A percentile compares a stretch with the other conserved stretches of the same genome.
Evolutionary conservation across 2,329 filamentous ascomycete species (phyloP).

Genomic region (Ceratocystis huliohia): DNA sequence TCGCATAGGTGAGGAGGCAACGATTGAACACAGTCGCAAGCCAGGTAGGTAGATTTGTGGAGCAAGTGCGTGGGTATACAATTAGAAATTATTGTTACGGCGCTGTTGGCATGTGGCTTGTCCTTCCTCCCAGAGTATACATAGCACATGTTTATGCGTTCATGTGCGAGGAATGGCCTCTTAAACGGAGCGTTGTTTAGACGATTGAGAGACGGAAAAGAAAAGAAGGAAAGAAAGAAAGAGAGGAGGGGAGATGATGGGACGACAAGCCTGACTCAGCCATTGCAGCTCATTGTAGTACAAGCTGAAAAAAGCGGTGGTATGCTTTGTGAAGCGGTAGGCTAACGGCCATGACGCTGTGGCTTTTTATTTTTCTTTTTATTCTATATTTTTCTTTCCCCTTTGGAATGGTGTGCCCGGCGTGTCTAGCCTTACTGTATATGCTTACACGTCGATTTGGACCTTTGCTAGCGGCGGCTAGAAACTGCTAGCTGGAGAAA

Average conservation of each 20-base stretch:
- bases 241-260: not conserved
- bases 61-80: not conserved
- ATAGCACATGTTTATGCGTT: not conserved
- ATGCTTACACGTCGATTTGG: not conserved
- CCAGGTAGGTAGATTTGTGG: not conserved
- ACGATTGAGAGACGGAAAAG: not conserved
- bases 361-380: not conserved
- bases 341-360: not conserved
- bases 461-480: not conserved
- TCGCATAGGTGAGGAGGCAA: not conserved
- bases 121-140: not conserved
- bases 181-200: not conserved
- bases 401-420: no score
- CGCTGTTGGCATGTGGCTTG: not conserved
- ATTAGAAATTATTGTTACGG: not conserved
- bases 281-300: slow-evolving; percentile 5
- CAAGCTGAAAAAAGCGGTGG: slow-evolving; percentile 1
- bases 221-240: not conserved
- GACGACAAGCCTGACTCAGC: not conserved
- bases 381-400: not conserved
- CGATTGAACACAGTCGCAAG: not conserved
- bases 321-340: not conserved
- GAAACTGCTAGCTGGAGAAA: not conserved
- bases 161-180: not conserved
- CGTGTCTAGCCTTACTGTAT: not conserved